A percentile compares a stretch with the other conserved stretches of the same genome.
Conservation (phyloP, 495 filamentous ascomycete genomes). For the Aspergillus cavernicola region DNA sequence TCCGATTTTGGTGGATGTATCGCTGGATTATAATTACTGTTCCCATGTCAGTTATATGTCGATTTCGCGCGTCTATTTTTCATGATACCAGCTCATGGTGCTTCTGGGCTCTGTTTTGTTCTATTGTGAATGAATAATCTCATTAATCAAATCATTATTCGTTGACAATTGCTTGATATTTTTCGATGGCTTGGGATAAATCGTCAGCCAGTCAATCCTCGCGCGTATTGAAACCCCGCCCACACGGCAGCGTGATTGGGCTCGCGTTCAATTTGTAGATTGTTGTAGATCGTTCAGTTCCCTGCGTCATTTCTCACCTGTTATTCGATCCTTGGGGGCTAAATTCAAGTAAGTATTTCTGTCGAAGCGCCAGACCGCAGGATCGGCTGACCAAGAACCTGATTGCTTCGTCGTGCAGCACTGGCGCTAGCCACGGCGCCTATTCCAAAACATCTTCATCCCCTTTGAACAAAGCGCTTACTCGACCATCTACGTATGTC, state of each 20-base stretch:
- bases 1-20: constrained; percentile 26
- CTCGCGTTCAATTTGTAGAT: neutral
- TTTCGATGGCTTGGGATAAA: neutral
- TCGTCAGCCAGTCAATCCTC: neutral
- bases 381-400: constrained; percentile 22
- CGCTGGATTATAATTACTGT: constrained; percentile 14
- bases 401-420: constrained; percentile 18
- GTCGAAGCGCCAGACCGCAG: constrained; percentile 1
- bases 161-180: neutral
- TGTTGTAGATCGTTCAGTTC: neutral
- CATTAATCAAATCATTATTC: constrained; percentile 31
- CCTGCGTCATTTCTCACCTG: neutral
- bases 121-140: constrained; percentile 27
- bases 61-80: constrained; percentile 11
- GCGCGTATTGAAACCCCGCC: no score
- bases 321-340: no score
- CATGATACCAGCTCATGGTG: constrained; percentile 46
- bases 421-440: constrained; percentile 35
- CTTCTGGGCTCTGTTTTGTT: constrained; percentile 30
- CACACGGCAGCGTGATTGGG: neutral
- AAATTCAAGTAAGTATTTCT: neutral
- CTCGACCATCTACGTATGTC: constrained; percentile 9
- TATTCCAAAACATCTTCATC: constrained; percentile 18
- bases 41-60: constrained; percentile 17
- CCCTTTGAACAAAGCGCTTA: constrained; percentile 25